Base-by-base conservation (phyloP, 805 yeast species). In the Candida caryicola region DNA sequence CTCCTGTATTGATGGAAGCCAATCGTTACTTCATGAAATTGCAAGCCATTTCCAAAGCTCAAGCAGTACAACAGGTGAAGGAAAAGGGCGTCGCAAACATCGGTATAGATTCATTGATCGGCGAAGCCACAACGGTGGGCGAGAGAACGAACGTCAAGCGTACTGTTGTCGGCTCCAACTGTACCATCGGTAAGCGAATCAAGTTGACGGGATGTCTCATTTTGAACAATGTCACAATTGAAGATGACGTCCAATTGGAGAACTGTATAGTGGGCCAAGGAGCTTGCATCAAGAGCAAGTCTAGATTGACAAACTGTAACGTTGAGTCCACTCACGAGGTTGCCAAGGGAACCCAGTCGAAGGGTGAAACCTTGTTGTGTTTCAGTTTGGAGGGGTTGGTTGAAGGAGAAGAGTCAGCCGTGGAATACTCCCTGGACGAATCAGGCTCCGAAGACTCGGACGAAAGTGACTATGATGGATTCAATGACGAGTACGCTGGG, bases 101-200 rank as follows among this genome's bases (percentile, higher is more conserved):
- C 25, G 97, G 98, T 39, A 82, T 81, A 7, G 99, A 91, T 60
- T 85, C 95, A 0, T 60, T 82, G 27, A 81, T 91, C 9, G 97
- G 91, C 8, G 71, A 67, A 8, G 65, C 69, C 26, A 76, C 91
- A n/a, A 60, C 58, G 1, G 59, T 93, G 37, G 93, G 88, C 14
- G 97, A 88, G 52, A 79, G 79, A 49, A 83, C 95, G 15, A 85
- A 82, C 56, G 87, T 93, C 36, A 93, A 93, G 64, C 77, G 93
- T 44, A 76, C 95, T 0, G 86, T 87, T 12, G 72, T 93, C 19
- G 96, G 96, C 4, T 60, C 70, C 8, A 73, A 76, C 50, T 86
- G 95, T 63, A 65, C 48, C 13, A 79, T 95, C 36, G 99, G 99
- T 27, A 82, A 80, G 54, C 77, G 88, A 44, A 91, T 95, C 60